phyloP scores from a whole-genome alignment of 768 basidiomycete species.

The Kwoniella europaea region DNA sequence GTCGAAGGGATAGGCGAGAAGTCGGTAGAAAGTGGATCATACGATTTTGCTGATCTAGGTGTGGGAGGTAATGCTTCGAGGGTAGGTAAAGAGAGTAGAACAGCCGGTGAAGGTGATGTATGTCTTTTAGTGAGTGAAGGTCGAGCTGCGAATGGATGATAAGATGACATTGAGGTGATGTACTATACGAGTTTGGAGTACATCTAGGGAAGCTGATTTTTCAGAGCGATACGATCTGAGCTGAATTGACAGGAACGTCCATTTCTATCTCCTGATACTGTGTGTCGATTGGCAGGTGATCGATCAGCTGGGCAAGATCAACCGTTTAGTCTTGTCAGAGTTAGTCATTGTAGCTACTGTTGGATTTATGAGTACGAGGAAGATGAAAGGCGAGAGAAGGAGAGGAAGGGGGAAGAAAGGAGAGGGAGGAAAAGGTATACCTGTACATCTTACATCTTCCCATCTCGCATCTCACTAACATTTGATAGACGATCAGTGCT shows the following conservation, averaged over 20 bases:
- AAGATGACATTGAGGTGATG: neutral
- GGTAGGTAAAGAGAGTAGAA: constrained; percentile 6
- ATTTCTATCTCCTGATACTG: neutral
- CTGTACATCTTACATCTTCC: neutral
- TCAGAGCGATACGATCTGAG: constrained; percentile 10
- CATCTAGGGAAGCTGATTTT: neutral
- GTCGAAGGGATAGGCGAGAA: neutral
- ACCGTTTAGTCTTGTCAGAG: neutral
- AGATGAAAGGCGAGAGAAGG: neutral
- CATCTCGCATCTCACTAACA: neutral
- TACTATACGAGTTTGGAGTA: no score
- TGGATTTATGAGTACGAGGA: neutral
- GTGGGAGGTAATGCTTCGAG: constrained; percentile 16
- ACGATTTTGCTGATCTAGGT: constrained; percentile 9
- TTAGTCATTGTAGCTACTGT: neutral
- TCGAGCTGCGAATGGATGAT: constrained; percentile 17
- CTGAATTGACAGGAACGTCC: constrained; percentile 9
- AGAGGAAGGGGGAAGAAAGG: neutral
- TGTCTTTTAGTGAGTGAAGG: constrained; percentile 15
- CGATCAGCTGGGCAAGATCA: neutral
- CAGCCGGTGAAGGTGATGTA: constrained; percentile 8
- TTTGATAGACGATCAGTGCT: neutral
- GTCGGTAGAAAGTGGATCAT: neutral
- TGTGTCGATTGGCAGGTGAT: neutral
- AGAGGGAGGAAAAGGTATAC: neutral